Evolutionary conservation across 306 rosid genomes (phyloP).

Genomic region (Vigna radiata): DNA sequence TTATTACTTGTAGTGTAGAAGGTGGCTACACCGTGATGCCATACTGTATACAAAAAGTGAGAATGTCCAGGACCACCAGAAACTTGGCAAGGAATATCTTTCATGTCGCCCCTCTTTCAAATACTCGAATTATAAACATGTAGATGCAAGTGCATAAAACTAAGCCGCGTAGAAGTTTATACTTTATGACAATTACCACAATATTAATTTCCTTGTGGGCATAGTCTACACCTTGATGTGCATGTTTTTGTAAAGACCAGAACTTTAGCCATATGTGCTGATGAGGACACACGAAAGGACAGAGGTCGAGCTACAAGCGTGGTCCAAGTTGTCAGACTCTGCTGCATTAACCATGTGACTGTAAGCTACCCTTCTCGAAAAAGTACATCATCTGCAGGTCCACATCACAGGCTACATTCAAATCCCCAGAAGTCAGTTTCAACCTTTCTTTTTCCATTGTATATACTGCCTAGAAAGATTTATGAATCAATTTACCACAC

Average conservation of each 20-base stretch:
- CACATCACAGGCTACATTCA: slow-evolving; percentile 35
- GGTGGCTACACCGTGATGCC: neutral
- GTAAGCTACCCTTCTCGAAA: slow-evolving; percentile 50
- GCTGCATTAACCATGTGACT: slow-evolving; percentile 70
- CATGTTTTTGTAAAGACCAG: neutral
- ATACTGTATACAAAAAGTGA: neutral
- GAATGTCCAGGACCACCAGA: slow-evolving; percentile 12
- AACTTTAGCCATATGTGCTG: slow-evolving; percentile 43
- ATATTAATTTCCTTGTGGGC: neutral
- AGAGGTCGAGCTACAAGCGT: slow-evolving; percentile 43
- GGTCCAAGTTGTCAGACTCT: slow-evolving; percentile 70
- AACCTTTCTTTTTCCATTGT: neutral
- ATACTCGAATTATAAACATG: slow-evolving; percentile 24
- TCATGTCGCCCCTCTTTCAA: neutral
- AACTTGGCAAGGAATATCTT: slow-evolving; percentile 1
- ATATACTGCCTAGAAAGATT: slow-evolving; percentile 15
- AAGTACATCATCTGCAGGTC: slow-evolving; percentile 40
- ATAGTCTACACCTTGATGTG: slow-evolving; percentile 18
- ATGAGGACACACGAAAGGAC: slow-evolving; percentile 50
- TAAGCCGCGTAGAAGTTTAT: neutral
- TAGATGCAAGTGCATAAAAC: slow-evolving; percentile 1
- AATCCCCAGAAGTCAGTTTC: slow-evolving; percentile 37
- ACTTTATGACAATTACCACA: neutral
- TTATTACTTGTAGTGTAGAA: neutral
- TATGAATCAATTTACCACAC: slow-evolving; percentile 17